Conservation (phyloP, 2,329 filamentous ascomycete species). For the Aspergillus eucalypticola region DNA sequence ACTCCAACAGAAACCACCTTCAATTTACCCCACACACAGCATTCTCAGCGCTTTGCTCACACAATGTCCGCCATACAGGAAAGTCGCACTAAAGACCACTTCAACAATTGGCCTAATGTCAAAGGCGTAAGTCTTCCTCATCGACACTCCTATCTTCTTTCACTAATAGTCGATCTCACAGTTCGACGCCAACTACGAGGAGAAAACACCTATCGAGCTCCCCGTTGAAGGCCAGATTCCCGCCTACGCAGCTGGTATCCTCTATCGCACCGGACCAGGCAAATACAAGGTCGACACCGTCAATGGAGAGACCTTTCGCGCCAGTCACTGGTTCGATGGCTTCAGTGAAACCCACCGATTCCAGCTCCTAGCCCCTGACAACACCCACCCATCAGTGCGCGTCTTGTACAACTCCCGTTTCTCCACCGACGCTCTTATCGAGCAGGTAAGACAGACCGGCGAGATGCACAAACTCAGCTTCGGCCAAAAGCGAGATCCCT, state of each 20-base stretch:
- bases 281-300: slow-evolving; percentile 62
- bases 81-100: slow-evolving; percentile 19
- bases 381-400: slow-evolving; percentile 34
- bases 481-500: slow-evolving; percentile 71
- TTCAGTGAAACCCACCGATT: slow-evolving; percentile 71
- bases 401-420: slow-evolving; percentile 72
- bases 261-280: slow-evolving; percentile 76
- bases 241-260: slow-evolving; percentile 66
- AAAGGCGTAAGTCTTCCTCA: slow-evolving; percentile 45
- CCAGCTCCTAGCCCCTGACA: slow-evolving; percentile 57
- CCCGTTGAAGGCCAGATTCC: slow-evolving; percentile 67
- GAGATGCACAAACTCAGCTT: slow-evolving; percentile 62
- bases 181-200: slow-evolving; percentile 69
- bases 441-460: slow-evolving; percentile 62
- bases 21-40: too few relatives aligned
- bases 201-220: slow-evolving; percentile 65
- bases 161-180: slow-evolving; percentile 31
- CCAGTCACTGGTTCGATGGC: slow-evolving; percentile 81
- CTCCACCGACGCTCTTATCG: slow-evolving; percentile 64
- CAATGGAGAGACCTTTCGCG: slow-evolving; percentile 58
- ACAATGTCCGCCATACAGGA: slow-evolving; percentile 3
- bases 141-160: neutral
- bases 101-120: slow-evolving; percentile 55
- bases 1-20: neutral
- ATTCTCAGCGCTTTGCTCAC: too few relatives aligned